phyloP scores from a whole-genome alignment of 176 grass and related monocot species.

The Saccharum officinarum region DNA sequence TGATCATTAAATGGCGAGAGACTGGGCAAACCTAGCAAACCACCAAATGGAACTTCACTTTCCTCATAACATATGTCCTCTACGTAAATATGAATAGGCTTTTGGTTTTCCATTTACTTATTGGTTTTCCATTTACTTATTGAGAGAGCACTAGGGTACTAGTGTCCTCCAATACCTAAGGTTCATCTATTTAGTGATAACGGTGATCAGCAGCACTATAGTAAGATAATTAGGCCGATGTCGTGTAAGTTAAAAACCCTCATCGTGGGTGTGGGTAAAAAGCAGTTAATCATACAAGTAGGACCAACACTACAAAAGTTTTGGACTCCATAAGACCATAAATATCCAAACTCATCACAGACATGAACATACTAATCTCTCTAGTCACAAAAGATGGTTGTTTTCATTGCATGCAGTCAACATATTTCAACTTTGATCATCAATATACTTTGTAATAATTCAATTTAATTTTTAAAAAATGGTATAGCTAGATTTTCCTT shows the following conservation, averaged over 20 bases:
- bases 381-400: background rate
- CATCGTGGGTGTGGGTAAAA: background rate
- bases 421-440: background rate
- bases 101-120: conserved; percentile 2
- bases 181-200: background rate
- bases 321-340: conserved; percentile 3
- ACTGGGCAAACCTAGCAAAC: background rate
- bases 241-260: background rate
- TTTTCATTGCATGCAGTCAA: background rate
- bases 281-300: background rate
- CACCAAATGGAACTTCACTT: conserved; percentile 19
- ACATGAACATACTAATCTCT: background rate
- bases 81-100: background rate
- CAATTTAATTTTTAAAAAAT: background rate
- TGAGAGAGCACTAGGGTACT: background rate
- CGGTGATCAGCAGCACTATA: background rate
- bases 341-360: conserved; percentile 1
- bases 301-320: background rate
- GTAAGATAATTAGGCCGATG: background rate
- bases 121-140: conserved; percentile 8
- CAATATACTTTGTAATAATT: background rate
- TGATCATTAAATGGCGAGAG: background rate
- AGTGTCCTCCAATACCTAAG: background rate
- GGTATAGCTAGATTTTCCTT: background rate
- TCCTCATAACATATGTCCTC: background rate